Conservation (phyloP, 768 basidiomycete genomes). For the Trametes cinnabarina region DNA sequence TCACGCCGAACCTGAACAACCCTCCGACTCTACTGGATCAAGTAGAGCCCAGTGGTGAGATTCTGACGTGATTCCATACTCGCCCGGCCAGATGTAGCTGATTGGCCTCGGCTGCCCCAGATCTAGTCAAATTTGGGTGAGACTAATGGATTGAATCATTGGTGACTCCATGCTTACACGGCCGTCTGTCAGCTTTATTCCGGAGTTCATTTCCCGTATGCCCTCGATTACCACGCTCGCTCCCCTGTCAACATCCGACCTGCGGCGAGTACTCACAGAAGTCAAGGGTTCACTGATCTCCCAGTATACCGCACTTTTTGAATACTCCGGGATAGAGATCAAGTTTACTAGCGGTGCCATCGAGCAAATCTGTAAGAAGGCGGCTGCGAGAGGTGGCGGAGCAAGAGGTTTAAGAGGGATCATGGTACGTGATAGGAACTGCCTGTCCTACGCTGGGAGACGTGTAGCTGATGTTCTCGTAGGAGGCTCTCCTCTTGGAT, state of each 20-base stretch:
- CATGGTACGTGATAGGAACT: constrained; percentile 53
- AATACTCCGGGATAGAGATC: constrained; percentile 81
- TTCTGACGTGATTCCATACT: too few relatives aligned
- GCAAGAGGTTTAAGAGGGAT: constrained; percentile 88
- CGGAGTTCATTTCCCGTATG: constrained; percentile 92
- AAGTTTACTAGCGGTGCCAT: constrained; percentile 81
- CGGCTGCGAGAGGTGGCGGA: constrained; percentile 80
- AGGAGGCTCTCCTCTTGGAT: constrained; percentile 83
- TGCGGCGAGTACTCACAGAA: constrained; percentile 88
- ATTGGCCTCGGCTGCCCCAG: too few relatives aligned
- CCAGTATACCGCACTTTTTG: constrained; percentile 84
- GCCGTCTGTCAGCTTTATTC: constrained; percentile 95
- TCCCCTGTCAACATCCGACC: constrained; percentile 75
- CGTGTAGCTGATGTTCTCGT: neutral
- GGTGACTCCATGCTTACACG: too few relatives aligned
- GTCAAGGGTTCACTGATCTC: constrained; percentile 89
- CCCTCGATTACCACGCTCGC: constrained; percentile 86
- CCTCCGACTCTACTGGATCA: constrained; percentile 57
- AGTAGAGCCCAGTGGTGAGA: constrained; percentile 66
- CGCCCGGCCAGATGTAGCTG: too few relatives aligned
- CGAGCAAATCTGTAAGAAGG: constrained; percentile 77
- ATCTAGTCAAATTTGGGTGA: constrained; percentile 84
- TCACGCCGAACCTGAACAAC: constrained; percentile 68
- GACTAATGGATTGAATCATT: neutral
- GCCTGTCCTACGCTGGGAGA: neutral